phyloP scores from a whole-genome alignment of 2,329 filamentous ascomycete genomes.

The Emericellopsis atlantica region DNA sequence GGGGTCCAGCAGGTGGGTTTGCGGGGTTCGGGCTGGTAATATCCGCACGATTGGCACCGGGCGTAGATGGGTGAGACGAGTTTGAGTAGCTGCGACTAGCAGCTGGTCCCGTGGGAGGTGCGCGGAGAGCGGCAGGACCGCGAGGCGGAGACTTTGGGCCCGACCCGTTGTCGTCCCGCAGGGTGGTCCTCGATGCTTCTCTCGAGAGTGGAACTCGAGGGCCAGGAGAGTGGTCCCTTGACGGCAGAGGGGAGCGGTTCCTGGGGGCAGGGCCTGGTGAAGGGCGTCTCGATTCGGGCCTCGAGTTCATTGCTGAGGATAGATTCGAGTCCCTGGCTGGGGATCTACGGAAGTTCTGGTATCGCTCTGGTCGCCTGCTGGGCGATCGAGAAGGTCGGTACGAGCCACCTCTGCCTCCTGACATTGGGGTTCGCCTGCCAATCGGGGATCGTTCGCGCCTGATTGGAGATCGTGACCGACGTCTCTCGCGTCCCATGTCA shows the following conservation, averaged over 20 bases:
- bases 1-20: conserved; percentile 38
- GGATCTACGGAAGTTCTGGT: conserved; percentile 29
- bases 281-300: conserved; percentile 35
- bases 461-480: conserved; percentile 42
- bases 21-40: conserved; percentile 26
- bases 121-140: conserved; percentile 39
- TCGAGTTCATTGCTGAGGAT: conserved; percentile 36
- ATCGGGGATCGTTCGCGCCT: conserved; percentile 20
- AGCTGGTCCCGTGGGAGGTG: conserved; percentile 31
- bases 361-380: conserved; percentile 31
- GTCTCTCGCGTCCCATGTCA: conserved; percentile 17
- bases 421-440: conserved; percentile 22
- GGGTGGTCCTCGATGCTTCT: background rate
- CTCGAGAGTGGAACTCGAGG: background rate
- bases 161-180: background rate
- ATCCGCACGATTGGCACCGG: conserved; percentile 21
- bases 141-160: conserved; percentile 34
- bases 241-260: conserved; percentile 31
- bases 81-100: conserved; percentile 25
- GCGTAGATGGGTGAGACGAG: conserved; percentile 19
- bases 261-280: conserved; percentile 37
- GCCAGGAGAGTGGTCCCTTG: conserved; percentile 25
- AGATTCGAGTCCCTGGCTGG: conserved; percentile 37
- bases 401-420: conserved; percentile 21
- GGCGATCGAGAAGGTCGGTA: conserved; percentile 40